These are phyloP conservation scores for Linderniella brevidens DNA, from an alignment of 257 asterid genomes.

Conservation along the genomic window DNA sequence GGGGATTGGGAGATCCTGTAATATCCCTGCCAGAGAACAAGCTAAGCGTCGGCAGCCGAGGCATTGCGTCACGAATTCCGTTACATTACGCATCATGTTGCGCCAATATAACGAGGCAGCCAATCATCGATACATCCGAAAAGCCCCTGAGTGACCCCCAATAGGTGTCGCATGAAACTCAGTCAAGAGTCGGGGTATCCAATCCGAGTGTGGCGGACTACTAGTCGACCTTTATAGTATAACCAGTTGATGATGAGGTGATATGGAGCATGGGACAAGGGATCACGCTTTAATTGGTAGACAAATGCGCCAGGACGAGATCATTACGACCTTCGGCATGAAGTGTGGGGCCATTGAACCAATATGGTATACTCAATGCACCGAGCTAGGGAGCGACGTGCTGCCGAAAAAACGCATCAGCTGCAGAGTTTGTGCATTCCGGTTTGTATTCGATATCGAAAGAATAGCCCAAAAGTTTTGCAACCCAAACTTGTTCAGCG, in stretches of 20 bases:
- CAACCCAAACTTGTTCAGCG: neutral
- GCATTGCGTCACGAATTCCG: too few relatives aligned
- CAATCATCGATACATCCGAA: neutral
- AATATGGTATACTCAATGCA: neutral
- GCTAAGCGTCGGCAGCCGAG: too few relatives aligned
- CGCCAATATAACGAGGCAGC: neutral
- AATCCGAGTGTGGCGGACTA: neutral
- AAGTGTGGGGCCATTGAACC: neutral
- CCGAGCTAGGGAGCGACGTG: too few relatives aligned
- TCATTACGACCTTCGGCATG: neutral
- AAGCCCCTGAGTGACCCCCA: neutral
- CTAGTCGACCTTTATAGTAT: neutral
- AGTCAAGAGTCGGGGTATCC: too few relatives aligned
- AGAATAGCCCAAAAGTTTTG: neutral
- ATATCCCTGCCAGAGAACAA: too few relatives aligned
- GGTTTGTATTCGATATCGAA: neutral
- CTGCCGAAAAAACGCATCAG: neutral
- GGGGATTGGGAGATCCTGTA: too few relatives aligned
- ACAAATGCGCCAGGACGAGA: too few relatives aligned
- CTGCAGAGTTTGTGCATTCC: neutral
- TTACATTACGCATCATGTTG: neutral
- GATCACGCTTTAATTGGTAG: neutral
- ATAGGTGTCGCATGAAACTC: too few relatives aligned
- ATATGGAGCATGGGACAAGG: neutral
- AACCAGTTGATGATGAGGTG: neutral